phyloP scores from a whole-genome alignment of 176 grass and related monocot genomes.

The Carex cristatella region DNA sequence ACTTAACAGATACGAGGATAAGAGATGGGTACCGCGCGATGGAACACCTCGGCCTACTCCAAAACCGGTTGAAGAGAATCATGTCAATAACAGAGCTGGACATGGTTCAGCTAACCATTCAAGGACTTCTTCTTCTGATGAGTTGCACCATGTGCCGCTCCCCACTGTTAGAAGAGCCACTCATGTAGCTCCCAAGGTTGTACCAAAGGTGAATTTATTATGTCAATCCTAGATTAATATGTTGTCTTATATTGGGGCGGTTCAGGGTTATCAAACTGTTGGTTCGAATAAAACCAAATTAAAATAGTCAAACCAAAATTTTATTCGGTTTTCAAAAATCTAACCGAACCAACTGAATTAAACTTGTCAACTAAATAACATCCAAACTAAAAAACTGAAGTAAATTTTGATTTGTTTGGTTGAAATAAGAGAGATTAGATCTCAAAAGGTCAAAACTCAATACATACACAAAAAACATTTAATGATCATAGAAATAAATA shows the following conservation, averaged over 20 bases:
- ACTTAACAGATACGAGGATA: conserved; percentile 84
- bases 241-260: neutral
- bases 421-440: too few species aligned
- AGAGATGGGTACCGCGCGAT: conserved; percentile 86
- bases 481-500: too few species aligned
- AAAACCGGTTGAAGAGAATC: conserved; percentile 46
- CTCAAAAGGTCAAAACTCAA: too few species aligned
- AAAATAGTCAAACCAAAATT: too few species aligned
- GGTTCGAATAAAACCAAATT: too few species aligned
- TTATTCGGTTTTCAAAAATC: too few species aligned
- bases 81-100: conserved; percentile 31
- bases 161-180: conserved; percentile 35
- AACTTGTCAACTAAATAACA: too few species aligned
- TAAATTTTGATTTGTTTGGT: too few species aligned
- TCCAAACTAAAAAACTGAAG: too few species aligned
- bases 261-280: too few species aligned
- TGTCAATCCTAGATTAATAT: neutral
- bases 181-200: conserved; percentile 47
- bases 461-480: too few species aligned
- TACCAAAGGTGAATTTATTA: conserved; percentile 3
- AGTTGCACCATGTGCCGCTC: conserved; percentile 39
- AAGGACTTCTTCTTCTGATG: conserved; percentile 50
- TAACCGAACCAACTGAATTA: too few species aligned
- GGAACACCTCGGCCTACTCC: conserved; percentile 39
- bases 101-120: conserved; percentile 25